Evolutionary conservation across 2,329 filamentous ascomycete species (phyloP).

Genomic region (Fusarium sp.): DNA sequence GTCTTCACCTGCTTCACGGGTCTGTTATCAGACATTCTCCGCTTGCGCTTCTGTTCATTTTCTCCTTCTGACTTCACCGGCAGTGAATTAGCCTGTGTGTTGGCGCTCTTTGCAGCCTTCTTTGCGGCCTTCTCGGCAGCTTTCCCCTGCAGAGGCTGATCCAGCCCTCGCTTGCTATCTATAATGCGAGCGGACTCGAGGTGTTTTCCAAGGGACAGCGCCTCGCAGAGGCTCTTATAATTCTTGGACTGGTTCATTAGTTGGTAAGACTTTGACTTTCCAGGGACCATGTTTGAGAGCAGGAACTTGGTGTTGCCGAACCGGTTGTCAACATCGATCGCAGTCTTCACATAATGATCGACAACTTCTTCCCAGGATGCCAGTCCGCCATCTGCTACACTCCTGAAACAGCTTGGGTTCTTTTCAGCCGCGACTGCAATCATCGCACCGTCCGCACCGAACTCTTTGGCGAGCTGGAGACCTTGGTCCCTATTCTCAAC

Average conservation of each 20-base stretch:
- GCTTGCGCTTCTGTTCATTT: conserved; percentile 45
- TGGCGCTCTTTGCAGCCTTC: conserved; percentile 46
- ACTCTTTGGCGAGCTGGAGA: conserved; percentile 75
- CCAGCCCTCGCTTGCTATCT: conserved; percentile 70
- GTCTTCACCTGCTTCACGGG: conserved; percentile 30
- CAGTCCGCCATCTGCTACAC: conserved; percentile 72
- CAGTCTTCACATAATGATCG: conserved; percentile 74
- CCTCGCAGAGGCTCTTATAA: conserved; percentile 73
- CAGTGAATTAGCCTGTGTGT: conserved; percentile 57
- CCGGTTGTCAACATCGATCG: conserved; percentile 82
- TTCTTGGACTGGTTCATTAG: conserved; percentile 71
- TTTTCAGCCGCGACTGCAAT: conserved; percentile 92
- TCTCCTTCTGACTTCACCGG: conserved; percentile 51
- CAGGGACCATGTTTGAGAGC: conserved; percentile 84
- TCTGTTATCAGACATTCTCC: conserved; percentile 48
- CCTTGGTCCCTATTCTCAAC: conserved; percentile 79
- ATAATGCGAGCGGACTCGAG: conserved; percentile 68
- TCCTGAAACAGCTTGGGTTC: conserved; percentile 87
- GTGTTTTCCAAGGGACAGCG: conserved; percentile 71
- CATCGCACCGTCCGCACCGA: conserved; percentile 93
- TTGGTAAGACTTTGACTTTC: conserved; percentile 72
- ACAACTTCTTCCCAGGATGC: conserved; percentile 81
- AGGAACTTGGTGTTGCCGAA: conserved; percentile 95
- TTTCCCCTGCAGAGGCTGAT: conserved; percentile 54
- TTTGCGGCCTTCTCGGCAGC: conserved; percentile 48